Conservation (phyloP, 2,329 filamentous ascomycete species). For the Penicillium brevicompactum region DNA sequence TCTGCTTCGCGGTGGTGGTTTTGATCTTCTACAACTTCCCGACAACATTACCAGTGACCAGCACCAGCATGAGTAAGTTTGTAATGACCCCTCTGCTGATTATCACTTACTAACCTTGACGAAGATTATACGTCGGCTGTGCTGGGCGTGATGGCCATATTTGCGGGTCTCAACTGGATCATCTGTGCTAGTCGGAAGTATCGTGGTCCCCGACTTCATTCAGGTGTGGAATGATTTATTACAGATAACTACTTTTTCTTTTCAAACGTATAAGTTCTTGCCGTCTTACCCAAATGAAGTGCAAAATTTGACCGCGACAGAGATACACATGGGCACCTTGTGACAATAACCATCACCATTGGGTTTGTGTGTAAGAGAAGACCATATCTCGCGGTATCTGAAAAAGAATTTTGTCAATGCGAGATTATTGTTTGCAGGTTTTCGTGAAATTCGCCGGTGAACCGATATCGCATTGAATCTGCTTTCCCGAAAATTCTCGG, state of each 20-base stretch:
- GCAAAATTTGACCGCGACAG: too few species aligned
- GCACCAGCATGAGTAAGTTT: constrained; percentile 4
- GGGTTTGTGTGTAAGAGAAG: too few species aligned
- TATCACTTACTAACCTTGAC: neutral
- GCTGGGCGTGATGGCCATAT: constrained; percentile 6
- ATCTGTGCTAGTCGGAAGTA: constrained; percentile 4
- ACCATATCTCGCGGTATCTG: too few species aligned
- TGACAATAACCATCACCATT: too few species aligned
- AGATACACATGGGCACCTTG: too few species aligned
- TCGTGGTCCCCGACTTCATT: neutral
- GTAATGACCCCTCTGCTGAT: neutral
- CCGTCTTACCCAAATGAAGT: too few species aligned
- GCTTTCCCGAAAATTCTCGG: neutral
- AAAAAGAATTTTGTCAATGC: too few species aligned
- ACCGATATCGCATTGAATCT: neutral
- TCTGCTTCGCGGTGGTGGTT: constrained; percentile 4
- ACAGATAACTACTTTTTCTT: neutral
- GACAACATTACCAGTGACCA: neutral
- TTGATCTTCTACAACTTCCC: constrained; percentile 10
- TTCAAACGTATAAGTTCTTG: too few species aligned
- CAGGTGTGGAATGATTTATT: neutral
- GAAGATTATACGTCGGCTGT: constrained; percentile 5
- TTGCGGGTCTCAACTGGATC: constrained; percentile 5
- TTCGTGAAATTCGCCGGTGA: too few species aligned
- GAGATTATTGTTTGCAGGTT: too few species aligned